Evolutionary conservation across 73 alveolate species (phyloP).

Genomic region (Paramecium tetraurelia): DNA sequence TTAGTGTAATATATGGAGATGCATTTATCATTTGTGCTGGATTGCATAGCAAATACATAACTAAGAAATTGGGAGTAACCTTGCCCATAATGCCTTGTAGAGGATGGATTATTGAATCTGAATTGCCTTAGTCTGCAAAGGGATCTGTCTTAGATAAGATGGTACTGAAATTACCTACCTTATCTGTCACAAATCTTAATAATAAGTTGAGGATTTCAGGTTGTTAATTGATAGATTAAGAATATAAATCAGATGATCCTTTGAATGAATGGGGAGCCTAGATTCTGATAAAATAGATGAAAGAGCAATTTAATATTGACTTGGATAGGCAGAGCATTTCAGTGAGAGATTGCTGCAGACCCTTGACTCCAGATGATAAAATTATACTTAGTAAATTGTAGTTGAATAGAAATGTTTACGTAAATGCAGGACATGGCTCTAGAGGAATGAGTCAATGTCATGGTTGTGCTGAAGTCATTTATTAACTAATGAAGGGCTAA

Average conservation of each 20-base stretch:
- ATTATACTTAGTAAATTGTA: neutral
- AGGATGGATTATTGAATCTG: slow-evolving; percentile 20
- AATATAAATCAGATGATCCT: neutral
- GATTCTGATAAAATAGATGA: neutral
- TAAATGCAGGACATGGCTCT: slow-evolving; percentile 32
- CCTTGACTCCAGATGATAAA: slow-evolving; percentile 27
- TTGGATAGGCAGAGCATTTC: neutral
- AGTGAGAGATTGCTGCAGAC: slow-evolving; percentile 17
- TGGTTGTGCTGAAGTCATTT: slow-evolving; percentile 21
- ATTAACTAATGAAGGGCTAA: neutral
- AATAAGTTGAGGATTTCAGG: slow-evolving; percentile 1
- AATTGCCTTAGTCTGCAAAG: slow-evolving; percentile 3
- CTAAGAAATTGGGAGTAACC: neutral
- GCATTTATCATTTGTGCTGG: neutral
- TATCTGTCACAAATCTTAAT: neutral
- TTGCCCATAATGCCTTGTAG: slow-evolving; percentile 33
- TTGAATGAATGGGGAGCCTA: slow-evolving; percentile 21
- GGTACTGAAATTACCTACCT: neutral
- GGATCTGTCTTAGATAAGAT: neutral
- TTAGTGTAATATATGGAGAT: neutral
- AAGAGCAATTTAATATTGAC: neutral
- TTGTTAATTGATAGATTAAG: neutral
- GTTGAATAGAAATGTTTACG: neutral
- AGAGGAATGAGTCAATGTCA: slow-evolving; percentile 37
- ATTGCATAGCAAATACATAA: neutral